Conservation (phyloP, 441 rosid species). For the Breynia disticha region DNA sequence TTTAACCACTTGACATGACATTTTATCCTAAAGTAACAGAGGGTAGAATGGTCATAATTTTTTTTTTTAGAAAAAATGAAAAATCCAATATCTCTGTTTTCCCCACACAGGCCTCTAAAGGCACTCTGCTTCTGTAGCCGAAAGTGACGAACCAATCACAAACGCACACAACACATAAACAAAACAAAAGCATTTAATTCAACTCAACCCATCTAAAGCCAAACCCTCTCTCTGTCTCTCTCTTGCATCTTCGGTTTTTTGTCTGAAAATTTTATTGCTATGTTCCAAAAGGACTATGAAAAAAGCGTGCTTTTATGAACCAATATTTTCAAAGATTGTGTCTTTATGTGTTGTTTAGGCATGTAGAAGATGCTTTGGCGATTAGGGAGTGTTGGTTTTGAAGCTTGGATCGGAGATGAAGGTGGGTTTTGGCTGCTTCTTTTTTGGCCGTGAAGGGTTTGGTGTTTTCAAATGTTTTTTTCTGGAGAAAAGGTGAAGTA, state of each 20-base stretch:
- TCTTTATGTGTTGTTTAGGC: neutral
- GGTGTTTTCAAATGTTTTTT: neutral
- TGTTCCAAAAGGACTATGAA: no score
- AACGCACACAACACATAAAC: conserved; percentile 11
- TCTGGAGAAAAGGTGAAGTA: neutral
- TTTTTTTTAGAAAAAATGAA: no score
- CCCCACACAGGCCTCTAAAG: conserved; percentile 11
- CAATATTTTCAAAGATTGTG: neutral
- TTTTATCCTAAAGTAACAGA: conserved; percentile 4
- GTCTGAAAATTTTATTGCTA: no score
- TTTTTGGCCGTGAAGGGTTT: conserved; percentile 5
- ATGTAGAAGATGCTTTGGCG: conserved; percentile 26
- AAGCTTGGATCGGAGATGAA: conserved; percentile 16
- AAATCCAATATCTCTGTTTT: conserved; percentile 9
- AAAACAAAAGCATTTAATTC: conserved; percentile 15
- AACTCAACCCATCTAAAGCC: conserved; percentile 12
- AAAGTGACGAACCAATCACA: conserved; percentile 41
- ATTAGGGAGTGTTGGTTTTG: conserved; percentile 19
- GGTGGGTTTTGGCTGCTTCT: conserved; percentile 14
- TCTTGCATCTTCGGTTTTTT: neutral
- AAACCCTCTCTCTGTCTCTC: neutral
- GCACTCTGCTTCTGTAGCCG: conserved; percentile 12
- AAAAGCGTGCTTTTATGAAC: neutral
- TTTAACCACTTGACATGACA: conserved; percentile 1
- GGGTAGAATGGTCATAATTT: conserved; percentile 9